phyloP scores from a whole-genome alignment of 805 yeast species.

The Candida bentonensis region DNA sequence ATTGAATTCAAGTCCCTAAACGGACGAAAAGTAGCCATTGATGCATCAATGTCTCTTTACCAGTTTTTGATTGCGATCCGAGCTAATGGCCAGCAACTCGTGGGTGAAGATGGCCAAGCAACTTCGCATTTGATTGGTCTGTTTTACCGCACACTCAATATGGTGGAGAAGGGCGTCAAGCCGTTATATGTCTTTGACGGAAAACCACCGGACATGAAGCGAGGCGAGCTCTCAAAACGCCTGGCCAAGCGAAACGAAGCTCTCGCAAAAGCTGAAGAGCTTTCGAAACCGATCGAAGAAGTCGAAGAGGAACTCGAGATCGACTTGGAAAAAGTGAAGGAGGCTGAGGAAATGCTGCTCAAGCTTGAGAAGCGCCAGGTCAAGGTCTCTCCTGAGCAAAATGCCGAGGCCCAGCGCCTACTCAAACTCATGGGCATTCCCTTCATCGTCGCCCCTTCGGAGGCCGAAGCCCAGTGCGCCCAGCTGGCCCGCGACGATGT shows the following conservation, averaged over 20 bases:
- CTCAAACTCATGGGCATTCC: constrained; percentile 91
- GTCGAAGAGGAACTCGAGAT: background rate
- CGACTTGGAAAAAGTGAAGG: constrained; percentile 27
- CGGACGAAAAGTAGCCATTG: constrained; percentile 96
- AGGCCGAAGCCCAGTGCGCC: constrained; percentile 98
- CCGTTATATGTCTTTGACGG: constrained; percentile 98
- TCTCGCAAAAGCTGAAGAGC: constrained; percentile 52
- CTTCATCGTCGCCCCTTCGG: constrained; percentile 85
- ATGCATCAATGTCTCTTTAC: constrained; percentile 78
- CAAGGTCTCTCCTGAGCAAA: constrained; percentile 76
- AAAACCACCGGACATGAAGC: constrained; percentile 87
- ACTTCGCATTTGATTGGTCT: constrained; percentile 89
- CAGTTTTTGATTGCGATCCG: constrained; percentile 94
- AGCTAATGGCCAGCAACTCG: constrained; percentile 87
- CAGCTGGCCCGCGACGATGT: constrained; percentile 78
- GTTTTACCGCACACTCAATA: constrained; percentile 81
- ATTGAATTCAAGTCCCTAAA: constrained; percentile 73
- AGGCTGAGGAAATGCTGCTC: constrained; percentile 59
- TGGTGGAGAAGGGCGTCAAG: constrained; percentile 86
- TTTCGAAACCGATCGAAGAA: constrained; percentile 1
- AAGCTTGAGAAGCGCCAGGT: constrained; percentile 79
- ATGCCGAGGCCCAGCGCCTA: constrained; percentile 80
- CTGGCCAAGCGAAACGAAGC: constrained; percentile 73
- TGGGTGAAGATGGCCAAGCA: constrained; percentile 82
- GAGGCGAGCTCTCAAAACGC: constrained; percentile 86